phyloP scores from a whole-genome alignment of 768 basidiomycete genomes.

The Clitopilus passeckerianus region DNA sequence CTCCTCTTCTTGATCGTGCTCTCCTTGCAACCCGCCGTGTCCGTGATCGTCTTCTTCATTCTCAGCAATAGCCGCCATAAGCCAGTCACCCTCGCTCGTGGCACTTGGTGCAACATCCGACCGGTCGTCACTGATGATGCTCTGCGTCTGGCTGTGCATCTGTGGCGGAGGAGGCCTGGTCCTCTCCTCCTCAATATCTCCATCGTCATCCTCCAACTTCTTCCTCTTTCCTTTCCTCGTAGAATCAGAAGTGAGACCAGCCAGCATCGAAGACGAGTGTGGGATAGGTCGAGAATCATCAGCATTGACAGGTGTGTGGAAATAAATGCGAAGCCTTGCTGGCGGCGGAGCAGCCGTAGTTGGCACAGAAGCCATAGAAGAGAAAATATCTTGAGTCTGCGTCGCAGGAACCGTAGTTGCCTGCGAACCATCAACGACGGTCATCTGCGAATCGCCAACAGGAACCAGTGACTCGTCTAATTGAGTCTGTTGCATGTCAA shows the following conservation, averaged over 20 bases:
- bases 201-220: conserved; percentile 87
- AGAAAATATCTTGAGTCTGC: neutral
- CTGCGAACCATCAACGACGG: conserved; percentile 16
- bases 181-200: conserved; percentile 69
- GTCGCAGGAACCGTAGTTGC: conserved; percentile 13
- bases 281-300: conserved; percentile 78
- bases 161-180: conserved; percentile 63
- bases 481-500: neutral
- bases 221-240: conserved; percentile 78
- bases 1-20: conserved; percentile 30
- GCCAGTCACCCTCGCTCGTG: conserved; percentile 79
- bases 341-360: conserved; percentile 23
- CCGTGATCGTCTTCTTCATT: conserved; percentile 54
- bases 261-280: conserved; percentile 48
- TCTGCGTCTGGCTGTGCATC: conserved; percentile 31
- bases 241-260: conserved; percentile 46
- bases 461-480: conserved; percentile 6
- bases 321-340: conserved; percentile 86
- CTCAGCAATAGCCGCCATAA: conserved; percentile 83
- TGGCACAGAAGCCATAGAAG: neutral
- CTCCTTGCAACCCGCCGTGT: conserved; percentile 30
- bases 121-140: conserved; percentile 47
- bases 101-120: conserved; percentile 53
- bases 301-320: conserved; percentile 82
- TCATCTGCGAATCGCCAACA: conserved; percentile 20